Evolutionary conservation across 805 yeast species (phyloP).

Genomic region (Ogataea nakhonphanomensis): DNA sequence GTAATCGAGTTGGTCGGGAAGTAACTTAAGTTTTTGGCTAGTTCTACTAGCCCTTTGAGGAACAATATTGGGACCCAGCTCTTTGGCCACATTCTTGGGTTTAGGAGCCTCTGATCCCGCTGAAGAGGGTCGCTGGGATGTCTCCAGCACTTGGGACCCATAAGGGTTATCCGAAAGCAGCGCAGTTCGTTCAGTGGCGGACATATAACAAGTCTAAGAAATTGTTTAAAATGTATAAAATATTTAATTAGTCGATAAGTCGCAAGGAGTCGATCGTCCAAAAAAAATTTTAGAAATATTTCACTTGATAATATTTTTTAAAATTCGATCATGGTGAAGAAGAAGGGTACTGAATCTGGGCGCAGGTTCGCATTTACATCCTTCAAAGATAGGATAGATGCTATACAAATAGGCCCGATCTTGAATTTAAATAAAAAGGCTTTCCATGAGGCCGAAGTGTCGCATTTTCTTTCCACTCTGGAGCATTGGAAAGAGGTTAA

Average conservation of each 20-base stretch:
- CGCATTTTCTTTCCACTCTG: conserved; percentile 75
- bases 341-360: conserved; percentile 49
- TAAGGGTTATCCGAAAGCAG: conserved; percentile 34
- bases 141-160: conserved; percentile 7
- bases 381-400: conserved; percentile 80
- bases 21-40: conserved; percentile 64
- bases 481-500: conserved; percentile 89
- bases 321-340: conserved; percentile 28
- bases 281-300: conserved; percentile 8
- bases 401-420: conserved; percentile 73
- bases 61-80: conserved; percentile 50
- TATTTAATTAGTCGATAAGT: not conserved
- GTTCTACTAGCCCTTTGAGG: conserved; percentile 75
- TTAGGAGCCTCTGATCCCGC: conserved; percentile 2
- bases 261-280: conserved; percentile 7
- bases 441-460: conserved; percentile 67
- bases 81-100: conserved; percentile 26
- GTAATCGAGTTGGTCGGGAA: conserved; percentile 55
- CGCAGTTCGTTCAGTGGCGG: conserved; percentile 24
- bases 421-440: conserved; percentile 54
- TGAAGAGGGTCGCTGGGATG: conserved; percentile 1
- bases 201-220: conserved; percentile 2
- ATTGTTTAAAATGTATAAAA: not conserved
- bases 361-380: conserved; percentile 66
- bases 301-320: not conserved